Conservation (phyloP, 805 yeast species). For the Scheffersomyces stipitis region DNA sequence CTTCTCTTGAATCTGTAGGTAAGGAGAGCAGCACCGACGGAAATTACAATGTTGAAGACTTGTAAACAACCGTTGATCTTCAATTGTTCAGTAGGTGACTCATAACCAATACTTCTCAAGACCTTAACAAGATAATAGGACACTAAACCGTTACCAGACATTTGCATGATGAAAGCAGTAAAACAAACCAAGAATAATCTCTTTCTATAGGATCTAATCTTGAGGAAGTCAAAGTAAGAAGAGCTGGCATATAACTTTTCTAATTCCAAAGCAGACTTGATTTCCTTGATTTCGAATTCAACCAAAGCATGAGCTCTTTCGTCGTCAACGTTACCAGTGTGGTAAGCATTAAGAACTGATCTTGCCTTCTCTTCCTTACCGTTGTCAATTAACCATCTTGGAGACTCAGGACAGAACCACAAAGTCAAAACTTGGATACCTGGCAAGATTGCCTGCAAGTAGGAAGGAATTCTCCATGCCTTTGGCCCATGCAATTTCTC, state of each 20-base stretch:
- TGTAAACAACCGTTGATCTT: slow-evolving; percentile 49
- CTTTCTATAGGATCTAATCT: slow-evolving; percentile 37
- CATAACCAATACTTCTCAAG: slow-evolving; percentile 51
- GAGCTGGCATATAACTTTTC: slow-evolving; percentile 33
- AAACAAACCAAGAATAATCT: slow-evolving; percentile 33
- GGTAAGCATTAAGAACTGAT: slow-evolving; percentile 32
- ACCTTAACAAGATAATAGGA: slow-evolving; percentile 50
- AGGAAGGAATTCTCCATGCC: slow-evolving; percentile 16
- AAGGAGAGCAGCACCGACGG: slow-evolving; percentile 16
- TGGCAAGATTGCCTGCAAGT: slow-evolving; percentile 12
- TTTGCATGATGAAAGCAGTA: slow-evolving; percentile 38
- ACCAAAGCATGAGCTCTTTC: slow-evolving; percentile 11
- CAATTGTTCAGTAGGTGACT: slow-evolving; percentile 41
- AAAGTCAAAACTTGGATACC: slow-evolving; percentile 33
- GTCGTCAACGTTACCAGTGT: slow-evolving; percentile 37
- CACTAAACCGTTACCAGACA: slow-evolving; percentile 52
- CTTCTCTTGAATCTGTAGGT: slow-evolving; percentile 24
- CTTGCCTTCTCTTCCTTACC: slow-evolving; percentile 21
- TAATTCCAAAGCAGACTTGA: slow-evolving; percentile 25
- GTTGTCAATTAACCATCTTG: slow-evolving; percentile 21
- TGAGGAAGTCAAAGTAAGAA: slow-evolving; percentile 35
- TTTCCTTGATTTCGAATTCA: slow-evolving; percentile 19
- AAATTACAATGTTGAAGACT: slow-evolving; percentile 41
- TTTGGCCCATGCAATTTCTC: slow-evolving; percentile 11
- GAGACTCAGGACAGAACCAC: slow-evolving; percentile 39